Conservation (phyloP, 2,329 filamentous ascomycete species). For the Neoascochyta sp. region DNA sequence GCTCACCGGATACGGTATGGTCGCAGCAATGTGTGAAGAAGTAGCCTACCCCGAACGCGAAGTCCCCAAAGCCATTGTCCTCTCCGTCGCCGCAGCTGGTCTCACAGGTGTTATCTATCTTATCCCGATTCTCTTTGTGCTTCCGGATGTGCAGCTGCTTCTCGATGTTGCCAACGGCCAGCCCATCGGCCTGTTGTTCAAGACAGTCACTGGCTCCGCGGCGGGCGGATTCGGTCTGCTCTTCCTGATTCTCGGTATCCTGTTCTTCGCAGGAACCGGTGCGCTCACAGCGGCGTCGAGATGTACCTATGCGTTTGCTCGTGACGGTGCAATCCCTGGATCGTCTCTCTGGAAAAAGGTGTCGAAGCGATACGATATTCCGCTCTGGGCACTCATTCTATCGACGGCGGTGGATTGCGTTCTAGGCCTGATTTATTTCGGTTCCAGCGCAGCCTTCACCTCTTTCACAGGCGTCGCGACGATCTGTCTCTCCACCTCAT, state of each 20-base stretch:
- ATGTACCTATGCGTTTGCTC: slow-evolving; percentile 72
- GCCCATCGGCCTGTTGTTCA: slow-evolving; percentile 73
- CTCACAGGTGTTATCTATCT: slow-evolving; percentile 65
- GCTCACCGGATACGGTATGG: slow-evolving; percentile 66
- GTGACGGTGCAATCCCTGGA: slow-evolving; percentile 70
- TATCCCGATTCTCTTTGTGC: slow-evolving; percentile 71
- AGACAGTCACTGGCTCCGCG: slow-evolving; percentile 67
- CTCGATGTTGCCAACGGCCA: slow-evolving; percentile 67
- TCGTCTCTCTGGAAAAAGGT: slow-evolving; percentile 64
- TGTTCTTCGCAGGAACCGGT: slow-evolving; percentile 72
- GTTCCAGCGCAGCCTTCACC: slow-evolving; percentile 72
- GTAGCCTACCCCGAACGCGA: slow-evolving; percentile 65
- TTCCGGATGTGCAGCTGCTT: slow-evolving; percentile 63
- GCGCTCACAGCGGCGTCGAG: slow-evolving; percentile 70
- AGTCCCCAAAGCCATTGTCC: slow-evolving; percentile 67
- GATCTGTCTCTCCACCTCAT: slow-evolving; percentile 72
- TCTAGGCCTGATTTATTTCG: slow-evolving; percentile 75
- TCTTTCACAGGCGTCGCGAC: slow-evolving; percentile 77
- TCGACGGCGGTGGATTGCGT: slow-evolving; percentile 67
- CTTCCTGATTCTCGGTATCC: slow-evolving; percentile 71
- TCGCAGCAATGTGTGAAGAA: slow-evolving; percentile 69
- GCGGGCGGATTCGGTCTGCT: slow-evolving; percentile 71
- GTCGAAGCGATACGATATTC: slow-evolving; percentile 63
- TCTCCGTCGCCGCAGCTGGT: slow-evolving; percentile 64
- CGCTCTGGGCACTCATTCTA: slow-evolving; percentile 65